Base-by-base conservation (phyloP, 1,139 yeast genomes). In the Geotrichum bryndzae region DNA sequence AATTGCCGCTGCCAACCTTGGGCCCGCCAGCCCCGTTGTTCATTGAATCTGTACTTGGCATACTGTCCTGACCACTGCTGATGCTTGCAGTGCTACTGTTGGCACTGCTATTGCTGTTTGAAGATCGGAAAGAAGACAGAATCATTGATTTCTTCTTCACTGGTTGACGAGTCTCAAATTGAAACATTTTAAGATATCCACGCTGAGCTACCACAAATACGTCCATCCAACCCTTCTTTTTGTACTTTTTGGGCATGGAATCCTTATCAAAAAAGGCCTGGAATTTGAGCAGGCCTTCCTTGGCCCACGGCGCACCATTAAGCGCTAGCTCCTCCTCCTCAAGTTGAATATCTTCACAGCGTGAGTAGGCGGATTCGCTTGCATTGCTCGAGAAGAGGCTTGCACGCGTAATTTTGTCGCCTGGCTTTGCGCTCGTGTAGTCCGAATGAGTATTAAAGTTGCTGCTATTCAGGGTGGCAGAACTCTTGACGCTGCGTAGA, bases 241-340 rank as follows among this genome's bases (percentile, higher is more conserved):
- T 68, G 54, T 64, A 60, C 33, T 60, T 61, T n/a, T 63, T 63
- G 60, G 48, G 63, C 61, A 46, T 22, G 33, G 63, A 58, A 22
- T 60, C 55, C 8, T 59, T 31, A n/a, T 66, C 65, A 64, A 79
- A 74, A 59, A 78, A 70, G 22, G 80, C 76, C 66, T 79, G 81
- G 69, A 81, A 78, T 67, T 83, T 80, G 65, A 87, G 77, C 55
- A 88, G 73, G 0, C 96, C 95, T 74, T 88, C 95, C 70, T 88
- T 87, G 63, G 86, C 82, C 82, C 89, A 88, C 1, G 95, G 95
- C 1, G 92, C 84, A 0, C 94, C 95, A 60, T 81, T 80, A 54
- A 85, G 77, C 66, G 85, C 89, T 65, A 88, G 76, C 46, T 81
- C 80, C 66, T 83, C 80, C 70, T 85, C 89, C 64, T 78, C 66